phyloP scores from a whole-genome alignment of 768 basidiomycete species.

The Lactarius akahatsu region DNA sequence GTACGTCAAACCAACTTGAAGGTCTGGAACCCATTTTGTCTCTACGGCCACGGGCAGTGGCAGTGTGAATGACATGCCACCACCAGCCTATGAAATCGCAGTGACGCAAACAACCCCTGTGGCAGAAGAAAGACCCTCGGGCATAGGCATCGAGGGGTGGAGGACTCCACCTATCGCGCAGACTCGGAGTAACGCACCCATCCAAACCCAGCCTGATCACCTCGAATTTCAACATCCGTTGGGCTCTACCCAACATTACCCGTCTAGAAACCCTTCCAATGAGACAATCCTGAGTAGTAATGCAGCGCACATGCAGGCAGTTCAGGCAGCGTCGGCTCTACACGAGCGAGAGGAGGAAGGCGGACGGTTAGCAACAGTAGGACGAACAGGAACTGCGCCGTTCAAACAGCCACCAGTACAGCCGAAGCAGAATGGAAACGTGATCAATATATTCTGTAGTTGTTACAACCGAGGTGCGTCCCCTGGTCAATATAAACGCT shows the following conservation, averaged over 20 bases:
- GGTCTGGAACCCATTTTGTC: neutral
- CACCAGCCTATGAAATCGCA: neutral
- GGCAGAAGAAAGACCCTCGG: neutral
- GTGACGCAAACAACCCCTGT: neutral
- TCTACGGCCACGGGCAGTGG: neutral
- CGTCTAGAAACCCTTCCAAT: neutral
- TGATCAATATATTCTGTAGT: neutral
- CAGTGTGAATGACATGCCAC: neutral
- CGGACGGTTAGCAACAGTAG: neutral
- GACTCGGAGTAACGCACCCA: too few relatives aligned
- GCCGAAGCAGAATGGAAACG: neutral
- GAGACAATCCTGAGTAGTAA: too few relatives aligned
- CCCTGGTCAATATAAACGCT: neutral
- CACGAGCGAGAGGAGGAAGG: too few relatives aligned
- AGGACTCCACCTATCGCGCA: too few relatives aligned
- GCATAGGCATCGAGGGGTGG: neutral
- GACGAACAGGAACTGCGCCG: neutral
- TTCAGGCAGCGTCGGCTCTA: too few relatives aligned
- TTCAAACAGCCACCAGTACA: neutral
- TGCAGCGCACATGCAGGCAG: neutral
- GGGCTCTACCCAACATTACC: neutral
- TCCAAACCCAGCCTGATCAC: neutral
- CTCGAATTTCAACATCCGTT: neutral
- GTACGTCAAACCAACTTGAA: neutral
- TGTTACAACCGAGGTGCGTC: neutral